phyloP scores from a whole-genome alignment of 2,329 filamentous ascomycete genomes.

The Sporothrix mexicana region DNA sequence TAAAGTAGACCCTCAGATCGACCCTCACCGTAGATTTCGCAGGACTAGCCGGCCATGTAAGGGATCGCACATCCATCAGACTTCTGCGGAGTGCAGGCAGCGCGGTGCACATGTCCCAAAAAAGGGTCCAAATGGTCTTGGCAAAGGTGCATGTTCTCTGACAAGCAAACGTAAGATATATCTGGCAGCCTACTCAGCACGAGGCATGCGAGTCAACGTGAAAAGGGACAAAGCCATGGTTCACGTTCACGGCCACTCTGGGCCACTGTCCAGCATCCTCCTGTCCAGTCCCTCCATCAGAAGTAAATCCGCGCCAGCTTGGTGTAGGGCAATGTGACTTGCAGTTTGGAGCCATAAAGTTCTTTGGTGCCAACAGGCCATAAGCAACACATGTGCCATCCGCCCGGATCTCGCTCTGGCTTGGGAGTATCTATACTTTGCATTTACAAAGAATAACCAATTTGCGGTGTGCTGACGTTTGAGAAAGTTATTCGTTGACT shows the following conservation, averaged over 20 bases:
- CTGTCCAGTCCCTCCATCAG: neutral
- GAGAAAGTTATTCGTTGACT: neutral
- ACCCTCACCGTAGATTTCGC: neutral
- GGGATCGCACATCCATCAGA: neutral
- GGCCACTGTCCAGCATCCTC: too few species aligned
- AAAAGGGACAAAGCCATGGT: neutral
- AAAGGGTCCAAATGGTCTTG: too few species aligned
- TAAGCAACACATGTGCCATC: neutral
- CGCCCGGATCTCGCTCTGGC: conserved; percentile 2
- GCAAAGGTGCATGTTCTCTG: too few species aligned
- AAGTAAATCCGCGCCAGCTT: neutral
- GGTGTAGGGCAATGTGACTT: neutral
- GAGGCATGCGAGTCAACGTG: too few species aligned
- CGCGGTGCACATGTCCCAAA: neutral
- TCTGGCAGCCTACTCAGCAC: too few species aligned
- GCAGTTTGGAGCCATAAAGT: neutral
- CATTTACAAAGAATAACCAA: neutral
- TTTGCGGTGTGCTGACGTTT: conserved; percentile 18
- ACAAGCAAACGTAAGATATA: too few species aligned
- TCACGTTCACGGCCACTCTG: too few species aligned
- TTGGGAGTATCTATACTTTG: neutral
- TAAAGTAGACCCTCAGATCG: neutral
- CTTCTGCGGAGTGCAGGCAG: neutral
- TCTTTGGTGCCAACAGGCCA: neutral
- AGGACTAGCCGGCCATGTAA: neutral